Base-by-base conservation (phyloP, 306 rosid genomes). In the Leucaena leucocephala region DNA sequence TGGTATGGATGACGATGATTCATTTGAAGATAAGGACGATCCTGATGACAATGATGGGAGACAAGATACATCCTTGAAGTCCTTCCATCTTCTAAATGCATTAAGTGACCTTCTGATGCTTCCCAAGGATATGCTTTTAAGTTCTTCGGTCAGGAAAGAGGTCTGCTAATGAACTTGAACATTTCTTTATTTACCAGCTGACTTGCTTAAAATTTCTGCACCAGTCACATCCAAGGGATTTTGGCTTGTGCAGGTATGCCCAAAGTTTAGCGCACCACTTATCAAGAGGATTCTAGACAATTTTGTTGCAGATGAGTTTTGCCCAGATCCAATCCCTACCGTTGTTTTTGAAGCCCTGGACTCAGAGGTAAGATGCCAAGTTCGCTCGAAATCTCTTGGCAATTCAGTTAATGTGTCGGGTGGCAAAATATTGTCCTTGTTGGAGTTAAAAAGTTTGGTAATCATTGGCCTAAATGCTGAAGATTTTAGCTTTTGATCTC, bases 61-160 rank as follows among this genome's bases (percentile, higher is more conserved):
- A 66, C 86, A 78, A 71, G 85, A 79, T 80, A 35, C 91, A 77
- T 85, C 92, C 73, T 87, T 90, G 85, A 93, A 95, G 93, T 83
- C 93, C 48, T 95, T 95, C 68, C 91, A 91, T 87, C 83, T 90
- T 78, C 98, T 95, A 15, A 90, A 95, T 78, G 98, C 98, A 62
- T 85, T 95, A 63, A 95, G 99, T 64, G 99, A 95, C 83, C 94
- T 95, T 80, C 81, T 93, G 91, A 95, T 95, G 98, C 99, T 95
- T 76, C 99, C 99, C 3, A 95, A 95, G 89, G 99, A 95, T 88
- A 82, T 95, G 99, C 89, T 95, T 58, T 81, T 95, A 63, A 91
- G 71, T 70, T 74, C 83, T 83, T 87, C 97, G 78, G 69, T 93
- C 68, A 87, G 98, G 87, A 93, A 85, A 89, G 99, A 95, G 99